phyloP scores from a whole-genome alignment of 2,329 filamentous ascomycete genomes.

The Verticillium alfalfae region DNA sequence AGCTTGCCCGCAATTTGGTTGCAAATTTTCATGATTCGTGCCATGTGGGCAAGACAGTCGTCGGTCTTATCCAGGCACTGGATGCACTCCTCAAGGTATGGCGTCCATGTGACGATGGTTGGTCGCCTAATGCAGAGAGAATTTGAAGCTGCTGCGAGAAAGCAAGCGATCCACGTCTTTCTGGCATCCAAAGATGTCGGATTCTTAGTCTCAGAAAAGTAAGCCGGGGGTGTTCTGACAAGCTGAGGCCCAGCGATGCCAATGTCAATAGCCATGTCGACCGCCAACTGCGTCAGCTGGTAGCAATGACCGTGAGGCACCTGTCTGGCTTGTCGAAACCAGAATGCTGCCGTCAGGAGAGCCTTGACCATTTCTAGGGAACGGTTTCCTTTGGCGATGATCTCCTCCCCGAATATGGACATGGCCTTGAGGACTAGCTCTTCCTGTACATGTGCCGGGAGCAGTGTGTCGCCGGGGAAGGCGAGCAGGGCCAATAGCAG shows the following conservation, averaged over 20 bases:
- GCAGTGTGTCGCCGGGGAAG: neutral
- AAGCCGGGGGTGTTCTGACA: neutral
- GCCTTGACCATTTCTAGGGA: constrained; percentile 1
- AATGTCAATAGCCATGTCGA: constrained; percentile 1
- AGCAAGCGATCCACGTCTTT: constrained; percentile 1
- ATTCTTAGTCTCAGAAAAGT: neutral
- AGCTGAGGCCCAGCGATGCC: neutral
- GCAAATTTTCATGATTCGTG: neutral
- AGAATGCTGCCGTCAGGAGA: neutral
- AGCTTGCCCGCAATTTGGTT: neutral
- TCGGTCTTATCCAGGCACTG: neutral
- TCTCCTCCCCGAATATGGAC: neutral
- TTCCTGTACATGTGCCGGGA: neutral
- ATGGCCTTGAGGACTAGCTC: neutral
- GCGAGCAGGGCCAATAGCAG: neutral
- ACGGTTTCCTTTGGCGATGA: neutral
- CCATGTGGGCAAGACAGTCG: neutral
- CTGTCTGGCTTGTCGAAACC: neutral
- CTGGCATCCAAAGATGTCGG: neutral
- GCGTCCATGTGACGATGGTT: neutral
- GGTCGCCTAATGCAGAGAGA: neutral
- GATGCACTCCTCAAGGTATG: neutral
- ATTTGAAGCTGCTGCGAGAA: neutral
- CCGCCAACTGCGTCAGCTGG: neutral
- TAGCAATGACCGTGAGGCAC: neutral